Percentiles rank a stretch among this genome's conserved stretches.
phyloP scores from a whole-genome alignment of 2,329 filamentous ascomycete genomes.

The Ceratocystis harringtonii region DNA sequence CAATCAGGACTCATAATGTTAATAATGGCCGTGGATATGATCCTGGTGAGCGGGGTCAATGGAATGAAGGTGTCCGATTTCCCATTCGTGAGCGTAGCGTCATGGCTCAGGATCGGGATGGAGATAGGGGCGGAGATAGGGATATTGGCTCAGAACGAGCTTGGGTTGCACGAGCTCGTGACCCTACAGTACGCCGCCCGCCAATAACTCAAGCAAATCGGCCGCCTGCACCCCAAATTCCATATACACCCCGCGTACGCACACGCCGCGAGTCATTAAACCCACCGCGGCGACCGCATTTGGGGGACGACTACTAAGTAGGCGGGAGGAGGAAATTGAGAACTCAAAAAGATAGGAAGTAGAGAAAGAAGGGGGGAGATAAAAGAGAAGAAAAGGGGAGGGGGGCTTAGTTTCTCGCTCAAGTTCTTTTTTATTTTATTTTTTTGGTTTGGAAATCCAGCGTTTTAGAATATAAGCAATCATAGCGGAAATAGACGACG shows the following conservation, averaged over 20 bases:
- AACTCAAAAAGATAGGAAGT: background rate
- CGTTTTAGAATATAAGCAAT: conserved; percentile 4
- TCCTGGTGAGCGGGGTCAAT: background rate
- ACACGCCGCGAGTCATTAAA: background rate
- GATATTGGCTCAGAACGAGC: background rate
- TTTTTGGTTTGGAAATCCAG: background rate
- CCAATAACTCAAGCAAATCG: background rate
- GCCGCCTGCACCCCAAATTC: background rate
- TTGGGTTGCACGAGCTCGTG: background rate
- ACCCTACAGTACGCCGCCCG: background rate
- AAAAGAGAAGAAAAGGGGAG: background rate
- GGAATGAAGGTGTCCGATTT: background rate
- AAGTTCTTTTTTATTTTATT: background rate
- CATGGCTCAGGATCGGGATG: background rate
- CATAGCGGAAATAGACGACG: conserved; percentile 4
- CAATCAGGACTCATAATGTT: background rate
- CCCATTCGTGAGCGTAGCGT: background rate
- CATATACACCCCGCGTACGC: background rate
- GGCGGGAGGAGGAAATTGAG: too few relatives aligned
- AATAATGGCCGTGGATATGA: background rate
- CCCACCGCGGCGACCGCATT: background rate
- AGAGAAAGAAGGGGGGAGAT: background rate
- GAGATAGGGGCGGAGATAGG: background rate
- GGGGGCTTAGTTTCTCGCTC: background rate
- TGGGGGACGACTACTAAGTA: background rate